Evolutionary conservation across 208 protist genomes (phyloP), one percentile per base, ranked within the genome.

Genomic region (Leishmania tarentolae): DNA sequence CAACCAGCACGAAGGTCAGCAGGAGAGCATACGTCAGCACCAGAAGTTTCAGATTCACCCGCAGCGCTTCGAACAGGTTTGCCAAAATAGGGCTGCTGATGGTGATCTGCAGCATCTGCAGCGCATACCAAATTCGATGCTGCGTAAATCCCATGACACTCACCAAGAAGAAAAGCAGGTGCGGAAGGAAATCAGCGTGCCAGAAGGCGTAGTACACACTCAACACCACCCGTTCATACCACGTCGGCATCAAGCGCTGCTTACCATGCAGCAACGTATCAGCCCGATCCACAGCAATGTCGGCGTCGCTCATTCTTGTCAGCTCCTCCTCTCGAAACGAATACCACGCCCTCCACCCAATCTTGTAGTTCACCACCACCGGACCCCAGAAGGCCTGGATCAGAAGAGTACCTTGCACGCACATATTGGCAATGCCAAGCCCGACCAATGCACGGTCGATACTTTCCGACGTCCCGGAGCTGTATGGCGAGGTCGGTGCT

Each of bases 51-150:
- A 86, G 70, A 82, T 95, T 94, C 24, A 65, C 44, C 24, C 66
- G 78, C 35, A 95, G 86, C 24, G 92, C 89, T 4, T 75, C 75
- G 59, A 94, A 76, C 6, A 95, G 76, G 76, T 89, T 93, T 40
- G 86, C 69, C 68, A 95, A 76, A 19, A 87, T 78, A 4, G 87
- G 83, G 31, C 74, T 90, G 65, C 81, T 88, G 42, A 90, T 52
- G 53, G 83, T 81, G 44, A 95, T 84, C 76, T 94, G 89, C 75
- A 94, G 79, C 11, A 93, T 87, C 75, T 93, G 92, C 59, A 94
- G 40, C 28, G 83, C 84, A 74, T 89, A 90, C 89, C 89, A 95
- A 46, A 95, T 88, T 42, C 80, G 89, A 76, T 89, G 83, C 63
- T 93, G 82, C 76, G 83, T 80, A 47, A 89, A 84, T 35, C 92